Evolutionary conservation across 345 rosid species (phyloP).

Genomic region (Eutrema heterophyllum): DNA sequence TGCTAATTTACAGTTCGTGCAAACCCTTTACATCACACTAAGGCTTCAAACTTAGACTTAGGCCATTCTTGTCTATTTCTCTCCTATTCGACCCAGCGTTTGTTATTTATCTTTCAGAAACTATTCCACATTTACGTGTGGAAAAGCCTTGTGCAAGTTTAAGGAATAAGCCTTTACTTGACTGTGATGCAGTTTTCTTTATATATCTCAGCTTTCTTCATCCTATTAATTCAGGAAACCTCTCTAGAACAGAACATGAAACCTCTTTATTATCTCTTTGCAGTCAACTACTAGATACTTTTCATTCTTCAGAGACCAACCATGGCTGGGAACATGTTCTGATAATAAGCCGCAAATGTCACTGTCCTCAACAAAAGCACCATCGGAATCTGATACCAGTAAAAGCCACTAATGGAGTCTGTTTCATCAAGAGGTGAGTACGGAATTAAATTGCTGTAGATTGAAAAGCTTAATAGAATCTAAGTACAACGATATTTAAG

Average conservation of each 20-base stretch:
- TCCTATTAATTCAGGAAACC: neutral
- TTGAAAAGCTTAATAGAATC: slow-evolving; percentile 15
- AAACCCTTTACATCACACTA: neutral
- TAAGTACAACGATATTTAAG: neutral
- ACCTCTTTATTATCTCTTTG: neutral
- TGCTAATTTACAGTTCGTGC: neutral
- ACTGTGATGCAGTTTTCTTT: neutral
- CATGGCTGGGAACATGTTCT: slow-evolving; percentile 6
- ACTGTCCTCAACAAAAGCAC: slow-evolving; percentile 6
- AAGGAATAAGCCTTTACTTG: neutral
- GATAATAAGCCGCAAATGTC: slow-evolving; percentile 18
- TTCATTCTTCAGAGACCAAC: neutral
- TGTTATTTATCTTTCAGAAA: neutral
- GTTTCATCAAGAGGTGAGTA: slow-evolving; percentile 13
- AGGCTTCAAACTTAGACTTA: neutral
- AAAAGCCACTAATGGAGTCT: neutral
- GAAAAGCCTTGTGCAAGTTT: neutral
- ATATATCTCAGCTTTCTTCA: neutral
- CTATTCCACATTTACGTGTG: neutral
- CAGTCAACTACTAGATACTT: neutral
- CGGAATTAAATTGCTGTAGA: neutral
- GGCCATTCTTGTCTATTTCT: neutral
- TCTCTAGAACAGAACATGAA: neutral
- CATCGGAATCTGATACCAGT: slow-evolving; percentile 13
- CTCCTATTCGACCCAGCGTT: neutral